phyloP scores from a whole-genome alignment of 2,329 filamentous ascomycete genomes.

The Colletotrichum coccodes region DNA sequence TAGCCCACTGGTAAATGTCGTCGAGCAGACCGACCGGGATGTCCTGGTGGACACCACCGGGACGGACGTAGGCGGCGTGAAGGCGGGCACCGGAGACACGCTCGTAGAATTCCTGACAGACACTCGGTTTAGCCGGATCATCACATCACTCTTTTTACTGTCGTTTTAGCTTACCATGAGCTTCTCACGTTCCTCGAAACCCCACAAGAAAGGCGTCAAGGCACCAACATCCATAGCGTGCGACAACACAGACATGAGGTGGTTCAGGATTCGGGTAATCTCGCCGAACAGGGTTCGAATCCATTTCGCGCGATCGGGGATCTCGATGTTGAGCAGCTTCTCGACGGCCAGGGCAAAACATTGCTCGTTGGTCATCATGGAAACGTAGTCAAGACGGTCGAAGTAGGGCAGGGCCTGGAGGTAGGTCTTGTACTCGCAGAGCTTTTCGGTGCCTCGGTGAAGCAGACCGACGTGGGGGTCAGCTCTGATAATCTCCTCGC shows the following conservation, averaged over 20 bases:
- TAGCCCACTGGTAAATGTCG: constrained; percentile 99
- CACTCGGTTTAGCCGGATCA: constrained; percentile 2
- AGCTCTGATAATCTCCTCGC: constrained; percentile 95
- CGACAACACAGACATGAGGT: constrained; percentile 96
- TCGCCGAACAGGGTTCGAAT: constrained; percentile 97
- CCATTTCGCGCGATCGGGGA: constrained; percentile 95
- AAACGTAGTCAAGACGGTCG: constrained; percentile 97
- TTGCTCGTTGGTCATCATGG: constrained; percentile 99
- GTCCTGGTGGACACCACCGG: constrained; percentile 96
- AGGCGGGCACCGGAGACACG: constrained; percentile 98
- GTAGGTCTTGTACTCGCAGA: constrained; percentile 99
- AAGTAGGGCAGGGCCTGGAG: constrained; percentile 98
- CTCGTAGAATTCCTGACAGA: constrained; percentile 94
- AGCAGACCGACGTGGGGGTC: constrained; percentile 97
- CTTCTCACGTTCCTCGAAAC: constrained; percentile 99
- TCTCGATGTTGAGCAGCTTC: constrained; percentile 97
- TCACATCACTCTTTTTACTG: background rate
- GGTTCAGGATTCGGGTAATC: constrained; percentile 93
- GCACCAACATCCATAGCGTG: constrained; percentile 99
- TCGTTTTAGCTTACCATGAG: constrained; percentile 80
- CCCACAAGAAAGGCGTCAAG: constrained; percentile 98
- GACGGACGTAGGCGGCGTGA: constrained; percentile 95
- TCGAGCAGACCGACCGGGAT: constrained; percentile 93
- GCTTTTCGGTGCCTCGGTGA: constrained; percentile 97
- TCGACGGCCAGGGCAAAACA: constrained; percentile 95